Evolutionary conservation across 2,329 filamentous ascomycete genomes (phyloP).

Genomic region (Sporothrix brasiliensis): DNA sequence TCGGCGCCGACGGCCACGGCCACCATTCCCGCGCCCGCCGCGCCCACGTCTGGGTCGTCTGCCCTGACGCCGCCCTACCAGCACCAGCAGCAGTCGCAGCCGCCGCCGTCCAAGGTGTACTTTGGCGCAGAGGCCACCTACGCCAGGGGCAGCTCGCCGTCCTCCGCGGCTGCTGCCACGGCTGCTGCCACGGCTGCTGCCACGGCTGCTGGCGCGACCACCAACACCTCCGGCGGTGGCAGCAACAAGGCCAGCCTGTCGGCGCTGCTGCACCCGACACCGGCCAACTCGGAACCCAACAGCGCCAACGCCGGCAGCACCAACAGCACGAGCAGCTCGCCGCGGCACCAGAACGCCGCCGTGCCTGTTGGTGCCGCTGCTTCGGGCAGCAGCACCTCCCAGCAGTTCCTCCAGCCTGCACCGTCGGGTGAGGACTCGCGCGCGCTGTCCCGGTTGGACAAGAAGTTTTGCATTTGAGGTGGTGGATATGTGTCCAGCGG

Average conservation of each 20-base stretch:
- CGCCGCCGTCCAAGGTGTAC: slow-evolving; percentile 50
- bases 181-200: slow-evolving; percentile 14
- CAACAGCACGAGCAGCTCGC: slow-evolving; percentile 54
- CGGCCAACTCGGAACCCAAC: slow-evolving; percentile 49
- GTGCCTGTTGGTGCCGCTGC: slow-evolving; percentile 1
- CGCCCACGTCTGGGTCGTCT: background rate
- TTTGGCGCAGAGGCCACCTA: slow-evolving; percentile 41
- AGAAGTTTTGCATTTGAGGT: slow-evolving; percentile 40
- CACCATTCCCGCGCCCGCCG: background rate
- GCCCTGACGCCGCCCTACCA: slow-evolving; percentile 37
- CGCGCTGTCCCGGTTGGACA: slow-evolving; percentile 37
- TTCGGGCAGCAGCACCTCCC: background rate
- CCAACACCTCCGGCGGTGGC: slow-evolving; percentile 22
- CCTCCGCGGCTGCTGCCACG: slow-evolving; percentile 15
- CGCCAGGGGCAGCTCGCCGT: slow-evolving; percentile 31
- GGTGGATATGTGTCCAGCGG: background rate
- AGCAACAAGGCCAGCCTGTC: slow-evolving; percentile 53
- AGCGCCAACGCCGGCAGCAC: slow-evolving; percentile 45
- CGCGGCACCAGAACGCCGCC: slow-evolving; percentile 43
- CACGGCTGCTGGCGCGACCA: too few relatives aligned
- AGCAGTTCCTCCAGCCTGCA: slow-evolving; percentile 36
- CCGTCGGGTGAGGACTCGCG: slow-evolving; percentile 37
- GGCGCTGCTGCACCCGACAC: slow-evolving; percentile 55
- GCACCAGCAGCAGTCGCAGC: slow-evolving; percentile 40
- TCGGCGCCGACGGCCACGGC: background rate